Evolutionary conservation across 106 monocot species (phyloP).

Genomic region (Dioscorea dumetorum): DNA sequence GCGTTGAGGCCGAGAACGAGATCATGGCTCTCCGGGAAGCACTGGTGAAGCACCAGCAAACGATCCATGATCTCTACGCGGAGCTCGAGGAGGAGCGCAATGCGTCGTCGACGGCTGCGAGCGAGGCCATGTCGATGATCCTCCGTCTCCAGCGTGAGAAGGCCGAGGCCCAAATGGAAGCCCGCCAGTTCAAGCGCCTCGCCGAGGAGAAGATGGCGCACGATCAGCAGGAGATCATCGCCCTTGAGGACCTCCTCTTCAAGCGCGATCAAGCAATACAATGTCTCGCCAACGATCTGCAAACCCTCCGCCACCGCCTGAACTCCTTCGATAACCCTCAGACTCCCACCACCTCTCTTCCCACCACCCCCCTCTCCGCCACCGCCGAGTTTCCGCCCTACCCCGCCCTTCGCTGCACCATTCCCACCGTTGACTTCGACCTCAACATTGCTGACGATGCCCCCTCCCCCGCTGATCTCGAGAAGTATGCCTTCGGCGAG

Average conservation of each 20-base stretch:
- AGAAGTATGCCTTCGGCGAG: constrained; percentile 6
- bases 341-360: not conserved
- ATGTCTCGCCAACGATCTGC: constrained; percentile 7
- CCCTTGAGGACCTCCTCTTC: constrained; percentile 29
- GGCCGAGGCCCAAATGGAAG: constrained; percentile 36
- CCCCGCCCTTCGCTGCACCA: constrained; percentile 2
- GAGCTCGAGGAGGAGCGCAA: constrained; percentile 39
- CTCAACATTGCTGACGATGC: not conserved
- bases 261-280: constrained; percentile 11
- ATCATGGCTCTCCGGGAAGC: constrained; percentile 8
- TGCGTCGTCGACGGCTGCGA: constrained; percentile 30
- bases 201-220: constrained; percentile 39
- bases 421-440: not conserved
- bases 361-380: not conserved
- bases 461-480: not conserved
- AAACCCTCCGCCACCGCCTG: constrained; percentile 8
- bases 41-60: constrained; percentile 1
- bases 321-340: not conserved
- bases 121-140: constrained; percentile 52
- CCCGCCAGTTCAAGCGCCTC: constrained; percentile 26
- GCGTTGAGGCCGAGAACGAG: constrained; percentile 8
- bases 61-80: constrained; percentile 8
- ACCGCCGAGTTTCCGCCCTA: not conserved
- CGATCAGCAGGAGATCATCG: constrained; percentile 18
- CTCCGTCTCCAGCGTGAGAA: constrained; percentile 38